Conservation (phyloP, 306 rosid genomes). For the Erythrophleum fordii region DNA sequence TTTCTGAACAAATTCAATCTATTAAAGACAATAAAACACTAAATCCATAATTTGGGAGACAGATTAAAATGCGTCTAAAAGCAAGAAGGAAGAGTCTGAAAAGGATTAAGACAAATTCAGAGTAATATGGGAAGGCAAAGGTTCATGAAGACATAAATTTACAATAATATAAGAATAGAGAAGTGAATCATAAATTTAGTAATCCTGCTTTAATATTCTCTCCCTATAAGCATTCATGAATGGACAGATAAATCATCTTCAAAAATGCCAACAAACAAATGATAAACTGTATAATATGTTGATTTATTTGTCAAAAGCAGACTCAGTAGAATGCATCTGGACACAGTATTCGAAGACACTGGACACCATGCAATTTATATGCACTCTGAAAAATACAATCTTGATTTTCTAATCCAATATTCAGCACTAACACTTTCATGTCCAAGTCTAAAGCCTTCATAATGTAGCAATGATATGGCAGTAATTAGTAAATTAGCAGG, state of each 20-base stretch:
- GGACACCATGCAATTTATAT: constrained; percentile 1
- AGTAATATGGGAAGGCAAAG: constrained; percentile 3
- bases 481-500: neutral
- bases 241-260: neutral
- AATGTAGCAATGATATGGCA: neutral
- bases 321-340: neutral
- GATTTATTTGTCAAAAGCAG: constrained; percentile 11
- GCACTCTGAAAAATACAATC: neutral
- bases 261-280: neutral
- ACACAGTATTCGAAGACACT: neutral
- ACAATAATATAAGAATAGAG: neutral
- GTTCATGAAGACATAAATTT: constrained; percentile 1
- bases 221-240: neutral
- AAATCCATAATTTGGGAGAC: constrained; percentile 24
- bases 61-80: constrained; percentile 17
- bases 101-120: neutral
- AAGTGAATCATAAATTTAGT: constrained; percentile 13
- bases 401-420: neutral
- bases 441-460: neutral
- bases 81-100: constrained; percentile 13
- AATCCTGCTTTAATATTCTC: neutral
- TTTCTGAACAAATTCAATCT: constrained; percentile 34
- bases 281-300: neutral
- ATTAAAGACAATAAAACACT: constrained; percentile 28
- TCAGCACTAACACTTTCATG: neutral